Base-by-base conservation (phyloP, 2,329 filamentous ascomycete genomes). In the Zopfia rhizophila region DNA sequence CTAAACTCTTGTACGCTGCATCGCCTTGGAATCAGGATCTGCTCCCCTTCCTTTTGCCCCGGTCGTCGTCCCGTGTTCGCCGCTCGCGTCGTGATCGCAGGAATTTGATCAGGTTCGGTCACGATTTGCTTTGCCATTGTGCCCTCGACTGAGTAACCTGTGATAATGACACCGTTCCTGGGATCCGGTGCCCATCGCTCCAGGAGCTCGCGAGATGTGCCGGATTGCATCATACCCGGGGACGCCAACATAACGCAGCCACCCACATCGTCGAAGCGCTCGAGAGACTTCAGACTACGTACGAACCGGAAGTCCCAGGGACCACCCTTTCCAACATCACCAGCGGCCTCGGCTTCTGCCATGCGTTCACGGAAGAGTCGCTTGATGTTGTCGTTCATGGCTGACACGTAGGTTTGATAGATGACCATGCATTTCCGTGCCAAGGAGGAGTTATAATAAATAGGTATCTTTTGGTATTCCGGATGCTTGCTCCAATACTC, bases 331-430 rank as follows among this genome's bases (percentile, higher is more conserved):
- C 82, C 82, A 2, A 81, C 82, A 56, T 91, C 89, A 7, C 90
- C 89, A 23, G 85, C 86, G 0, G 88, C 87, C 69, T 96, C 90
- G 7, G 91, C 90, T 69, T 96, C 91, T 3, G 90, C 91, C 85
- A 96, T 95, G 35, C 91, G 86, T 72, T 95, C 91, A 40, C 89
- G 83, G 73, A 97, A 97, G n/a, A 96, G 82, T 8, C 90, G 85
- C 72, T 96, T 97, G 78, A 99, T 97, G 63, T 97, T 97, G 66
- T 97, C 93, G 69, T 99, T 99, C 94, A 99, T 99, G 43, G 92
- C 91, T 36, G 92, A 91, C 36, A 97, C 91, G 64, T 97, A 99
- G 1, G 94, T 99, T 70, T 97, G 94, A 68, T 99, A 99, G 3
- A 97, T 91, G 21, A 97, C 84, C 94, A 99, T 99, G 75, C 94